Conservation (phyloP, 2,329 filamentous ascomycete species). For the Exserohilum turcica region DNA sequence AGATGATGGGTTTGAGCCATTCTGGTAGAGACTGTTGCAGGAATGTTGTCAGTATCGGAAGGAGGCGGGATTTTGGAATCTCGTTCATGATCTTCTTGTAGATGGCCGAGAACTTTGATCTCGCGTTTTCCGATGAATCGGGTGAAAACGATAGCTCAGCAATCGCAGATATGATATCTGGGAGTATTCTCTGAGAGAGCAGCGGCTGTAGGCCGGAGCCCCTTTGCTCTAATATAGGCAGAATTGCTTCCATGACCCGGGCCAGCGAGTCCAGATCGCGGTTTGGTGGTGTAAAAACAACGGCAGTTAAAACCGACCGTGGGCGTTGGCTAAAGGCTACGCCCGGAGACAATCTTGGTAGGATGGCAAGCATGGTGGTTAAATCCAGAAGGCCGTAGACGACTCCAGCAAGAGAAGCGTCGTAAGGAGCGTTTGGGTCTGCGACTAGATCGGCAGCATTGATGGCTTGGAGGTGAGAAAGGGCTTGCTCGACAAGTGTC, state of each 20-base stretch:
- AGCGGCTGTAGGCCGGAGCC: constrained; percentile 45
- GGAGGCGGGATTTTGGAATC: constrained; percentile 59
- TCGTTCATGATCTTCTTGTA: constrained; percentile 30
- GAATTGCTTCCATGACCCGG: constrained; percentile 21
- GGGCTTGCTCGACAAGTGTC: constrained; percentile 34
- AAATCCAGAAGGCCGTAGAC: constrained; percentile 49
- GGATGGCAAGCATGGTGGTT: constrained; percentile 38
- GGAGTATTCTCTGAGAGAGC: constrained; percentile 40
- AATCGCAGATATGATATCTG: constrained; percentile 43
- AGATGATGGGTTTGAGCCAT: constrained; percentile 65
- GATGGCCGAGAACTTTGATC: constrained; percentile 17
- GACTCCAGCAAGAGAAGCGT: constrained; percentile 45
- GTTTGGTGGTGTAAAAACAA: constrained; percentile 14
- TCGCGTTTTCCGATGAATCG: constrained; percentile 9
- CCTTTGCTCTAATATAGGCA: constrained; percentile 33
- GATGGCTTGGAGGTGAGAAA: constrained; percentile 41
- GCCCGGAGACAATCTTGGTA: constrained; percentile 43
- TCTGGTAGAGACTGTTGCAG: constrained; percentile 65
- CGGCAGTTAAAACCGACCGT: constrained; percentile 37
- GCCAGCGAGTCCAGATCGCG: constrained; percentile 20
- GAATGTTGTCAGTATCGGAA: constrained; percentile 66
- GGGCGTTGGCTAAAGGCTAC: constrained; percentile 43
- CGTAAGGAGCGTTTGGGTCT: constrained; percentile 44
- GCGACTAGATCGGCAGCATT: constrained; percentile 41
- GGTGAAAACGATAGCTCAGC: constrained; percentile 45